Evolutionary conservation across 495 filamentous ascomycete species (phyloP).

Genomic region (Aspergillus egyptiacus): DNA sequence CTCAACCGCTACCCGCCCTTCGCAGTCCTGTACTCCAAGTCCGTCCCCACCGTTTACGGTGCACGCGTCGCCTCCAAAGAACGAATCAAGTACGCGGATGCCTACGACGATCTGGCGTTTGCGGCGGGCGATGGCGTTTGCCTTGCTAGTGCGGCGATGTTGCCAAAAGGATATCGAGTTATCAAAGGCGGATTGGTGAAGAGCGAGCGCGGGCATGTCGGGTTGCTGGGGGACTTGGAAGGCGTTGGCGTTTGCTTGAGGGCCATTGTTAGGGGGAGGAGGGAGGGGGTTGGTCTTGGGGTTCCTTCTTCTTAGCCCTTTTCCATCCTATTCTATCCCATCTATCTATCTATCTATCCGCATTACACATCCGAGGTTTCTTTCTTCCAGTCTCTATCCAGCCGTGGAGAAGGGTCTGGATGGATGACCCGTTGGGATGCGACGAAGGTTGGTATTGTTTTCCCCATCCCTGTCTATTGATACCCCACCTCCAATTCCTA

Average conservation of each 20-base stretch:
- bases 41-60: conserved; percentile 75
- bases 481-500: no score
- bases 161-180: conserved; percentile 71
- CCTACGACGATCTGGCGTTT: conserved; percentile 85
- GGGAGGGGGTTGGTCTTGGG: conserved; percentile 64
- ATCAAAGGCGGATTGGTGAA: conserved; percentile 66
- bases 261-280: conserved; percentile 59
- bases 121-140: conserved; percentile 86
- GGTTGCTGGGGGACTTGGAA: conserved; percentile 76
- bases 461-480: no score
- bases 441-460: no score
- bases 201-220: conserved; percentile 81
- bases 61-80: conserved; percentile 63
- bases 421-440: no score
- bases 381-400: no score
- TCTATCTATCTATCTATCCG: no score
- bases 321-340: not conserved
- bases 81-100: conserved; percentile 65
- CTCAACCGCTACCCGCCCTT: conserved; percentile 73
- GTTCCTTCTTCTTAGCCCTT: not conserved
- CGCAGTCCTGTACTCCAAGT: conserved; percentile 83
- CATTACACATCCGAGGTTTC: no score
- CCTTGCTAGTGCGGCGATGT: conserved; percentile 77
- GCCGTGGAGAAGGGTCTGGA: no score
- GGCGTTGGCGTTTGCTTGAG: conserved; percentile 68